These are phyloP conservation scores for Plantago coronopus DNA, from an alignment of 305 asterid genomes.

Conservation along the genomic window DNA sequence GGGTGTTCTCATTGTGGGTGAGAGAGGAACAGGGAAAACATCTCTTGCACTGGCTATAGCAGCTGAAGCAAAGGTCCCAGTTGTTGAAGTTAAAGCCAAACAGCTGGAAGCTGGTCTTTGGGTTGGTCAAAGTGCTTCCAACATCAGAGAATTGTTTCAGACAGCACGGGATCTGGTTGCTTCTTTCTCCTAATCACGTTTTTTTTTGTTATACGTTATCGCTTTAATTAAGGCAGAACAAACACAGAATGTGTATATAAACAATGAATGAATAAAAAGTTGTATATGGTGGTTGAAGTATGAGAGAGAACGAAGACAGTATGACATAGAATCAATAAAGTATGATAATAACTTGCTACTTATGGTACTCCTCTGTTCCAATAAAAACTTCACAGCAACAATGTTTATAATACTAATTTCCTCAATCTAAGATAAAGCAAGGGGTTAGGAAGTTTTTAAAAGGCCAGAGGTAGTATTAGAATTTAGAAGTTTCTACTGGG, in stretches of 20 bases:
- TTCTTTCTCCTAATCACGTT: constrained; percentile 21
- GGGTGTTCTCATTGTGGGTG: constrained; percentile 99
- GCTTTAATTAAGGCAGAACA: no score
- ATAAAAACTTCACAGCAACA: no score
- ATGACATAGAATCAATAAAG: background rate
- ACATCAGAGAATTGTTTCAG: constrained; percentile 93
- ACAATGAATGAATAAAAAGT: background rate
- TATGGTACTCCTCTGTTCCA: no score
- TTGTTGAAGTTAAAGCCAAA: constrained; percentile 86
- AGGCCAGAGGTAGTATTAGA: no score
- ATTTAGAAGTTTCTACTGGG: background rate
- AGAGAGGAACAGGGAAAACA: constrained; percentile 97
- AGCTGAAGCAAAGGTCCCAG: constrained; percentile 96
- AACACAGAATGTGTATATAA: no score
- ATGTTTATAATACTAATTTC: no score
- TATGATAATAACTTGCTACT: background rate
- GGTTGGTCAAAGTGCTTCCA: constrained; percentile 99
- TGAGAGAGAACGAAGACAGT: background rate
- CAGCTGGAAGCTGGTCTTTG: constrained; percentile 93
- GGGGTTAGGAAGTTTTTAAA: no score
- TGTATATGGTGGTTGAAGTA: background rate
- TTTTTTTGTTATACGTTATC: no score
- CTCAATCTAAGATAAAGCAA: no score
- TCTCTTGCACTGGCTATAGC: constrained; percentile 94
- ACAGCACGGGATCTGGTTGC: constrained; percentile 96